phyloP scores from a whole-genome alignment of 2,329 filamentous ascomycete species.

The Fusarium sp. region DNA sequence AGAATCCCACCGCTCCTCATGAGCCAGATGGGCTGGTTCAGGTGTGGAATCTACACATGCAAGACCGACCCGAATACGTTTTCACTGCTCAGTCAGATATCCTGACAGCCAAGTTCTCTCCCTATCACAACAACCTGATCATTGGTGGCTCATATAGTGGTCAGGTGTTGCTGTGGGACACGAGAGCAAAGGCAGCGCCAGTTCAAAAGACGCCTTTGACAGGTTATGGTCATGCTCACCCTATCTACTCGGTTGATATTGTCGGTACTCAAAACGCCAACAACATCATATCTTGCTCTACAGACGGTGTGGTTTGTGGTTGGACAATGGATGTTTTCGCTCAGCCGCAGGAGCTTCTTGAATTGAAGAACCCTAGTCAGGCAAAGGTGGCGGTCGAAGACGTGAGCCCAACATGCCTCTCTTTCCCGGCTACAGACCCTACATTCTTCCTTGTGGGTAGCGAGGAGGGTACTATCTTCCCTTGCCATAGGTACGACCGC shows the following conservation, averaged over 20 bases:
- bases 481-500: conserved; percentile 96
- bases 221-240: conserved; percentile 94
- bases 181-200: conserved; percentile 85
- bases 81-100: conserved; percentile 98
- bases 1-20: conserved; percentile 93
- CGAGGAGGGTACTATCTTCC: conserved; percentile 95
- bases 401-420: conserved; percentile 91
- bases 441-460: conserved; percentile 98
- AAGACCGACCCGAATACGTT: conserved; percentile 93
- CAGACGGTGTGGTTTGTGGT: conserved; percentile 94
- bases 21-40: conserved; percentile 94
- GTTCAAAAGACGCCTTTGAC: conserved; percentile 97
- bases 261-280: conserved; percentile 98
- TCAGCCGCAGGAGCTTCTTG: conserved; percentile 92
- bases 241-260: conserved; percentile 93
- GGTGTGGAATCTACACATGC: conserved; percentile 96
- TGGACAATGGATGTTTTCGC: conserved; percentile 99
- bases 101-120: conserved; percentile 95
- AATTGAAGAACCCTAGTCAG: conserved; percentile 85
- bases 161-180: conserved; percentile 97
- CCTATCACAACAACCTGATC: conserved; percentile 96
- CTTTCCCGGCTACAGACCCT: conserved; percentile 93
- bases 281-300: conserved; percentile 97
- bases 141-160: conserved; percentile 96
- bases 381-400: conserved; percentile 85